Evolutionary conservation across 2,329 filamentous ascomycete genomes (phyloP).

Genomic region (Fusarium globosum): DNA sequence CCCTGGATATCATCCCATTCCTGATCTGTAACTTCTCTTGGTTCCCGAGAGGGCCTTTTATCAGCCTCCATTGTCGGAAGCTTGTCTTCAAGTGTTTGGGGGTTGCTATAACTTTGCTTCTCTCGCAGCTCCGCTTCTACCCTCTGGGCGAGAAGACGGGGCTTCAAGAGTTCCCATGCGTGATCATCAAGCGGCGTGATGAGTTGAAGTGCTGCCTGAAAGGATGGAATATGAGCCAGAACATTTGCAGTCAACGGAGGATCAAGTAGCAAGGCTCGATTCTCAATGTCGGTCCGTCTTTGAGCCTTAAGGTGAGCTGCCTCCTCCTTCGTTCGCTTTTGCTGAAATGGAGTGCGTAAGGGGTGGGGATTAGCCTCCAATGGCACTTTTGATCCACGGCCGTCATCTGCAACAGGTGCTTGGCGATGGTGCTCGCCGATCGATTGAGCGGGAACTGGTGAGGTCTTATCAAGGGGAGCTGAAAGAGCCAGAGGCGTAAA

Average conservation of each 20-base stretch:
- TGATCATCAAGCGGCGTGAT: slow-evolving; percentile 73
- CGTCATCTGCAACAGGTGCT: slow-evolving; percentile 1
- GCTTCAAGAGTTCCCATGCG: slow-evolving; percentile 76
- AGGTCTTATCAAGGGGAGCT: background rate
- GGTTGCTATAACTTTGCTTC: slow-evolving; percentile 51
- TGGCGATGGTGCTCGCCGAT: slow-evolving; percentile 6
- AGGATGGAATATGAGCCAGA: slow-evolving; percentile 77
- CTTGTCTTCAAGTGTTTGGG: slow-evolving; percentile 51
- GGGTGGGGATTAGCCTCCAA: slow-evolving; percentile 5
- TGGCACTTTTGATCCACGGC: background rate
- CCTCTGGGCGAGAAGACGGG: slow-evolving; percentile 74
- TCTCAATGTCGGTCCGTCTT: slow-evolving; percentile 77
- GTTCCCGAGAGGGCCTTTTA: slow-evolving; percentile 5
- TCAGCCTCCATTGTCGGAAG: background rate
- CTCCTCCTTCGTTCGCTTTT: slow-evolving; percentile 69
- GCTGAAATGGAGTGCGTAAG: slow-evolving; percentile 36
- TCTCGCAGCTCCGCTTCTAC: slow-evolving; percentile 71
- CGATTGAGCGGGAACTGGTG: background rate
- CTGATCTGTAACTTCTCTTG: slow-evolving; percentile 69
- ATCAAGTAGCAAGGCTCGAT: slow-evolving; percentile 71
- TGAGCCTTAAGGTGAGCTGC: slow-evolving; percentile 71
- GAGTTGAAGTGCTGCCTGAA: slow-evolving; percentile 78
- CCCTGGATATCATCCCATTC: slow-evolving; percentile 79
- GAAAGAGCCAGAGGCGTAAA: background rate
- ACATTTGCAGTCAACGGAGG: slow-evolving; percentile 73